phyloP scores from a whole-genome alignment of 129 eudicot genomes.

The Flaveria bidentis region DNA sequence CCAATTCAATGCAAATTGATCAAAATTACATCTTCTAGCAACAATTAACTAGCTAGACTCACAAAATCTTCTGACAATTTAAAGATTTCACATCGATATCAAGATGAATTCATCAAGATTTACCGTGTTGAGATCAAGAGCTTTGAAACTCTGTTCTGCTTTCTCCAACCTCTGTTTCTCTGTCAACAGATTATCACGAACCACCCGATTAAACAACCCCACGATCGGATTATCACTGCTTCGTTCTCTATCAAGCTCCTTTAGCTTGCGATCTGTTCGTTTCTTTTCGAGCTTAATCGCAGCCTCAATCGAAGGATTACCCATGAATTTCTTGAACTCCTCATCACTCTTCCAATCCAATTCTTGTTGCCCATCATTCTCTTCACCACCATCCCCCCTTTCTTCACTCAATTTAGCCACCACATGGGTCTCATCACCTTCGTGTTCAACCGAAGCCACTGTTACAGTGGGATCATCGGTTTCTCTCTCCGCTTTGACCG shows the following conservation, averaged over 20 bases:
- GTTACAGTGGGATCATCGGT: slow-evolving; percentile 45
- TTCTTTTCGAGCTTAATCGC: slow-evolving; percentile 99
- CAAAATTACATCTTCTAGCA: too few relatives aligned
- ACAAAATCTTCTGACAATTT: neutral
- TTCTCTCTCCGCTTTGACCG: slow-evolving; percentile 55
- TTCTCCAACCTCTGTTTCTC: slow-evolving; percentile 83
- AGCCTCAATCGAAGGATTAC: slow-evolving; percentile 96
- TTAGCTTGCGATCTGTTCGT: slow-evolving; percentile 84
- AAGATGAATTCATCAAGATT: neutral
- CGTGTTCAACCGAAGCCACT: slow-evolving; percentile 39
- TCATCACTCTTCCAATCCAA: slow-evolving; percentile 89
- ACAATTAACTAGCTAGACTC: neutral
- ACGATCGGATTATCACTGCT: slow-evolving; percentile 54
- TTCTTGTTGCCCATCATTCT: slow-evolving; percentile 55
- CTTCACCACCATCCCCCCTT: neutral
- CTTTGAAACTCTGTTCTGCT: slow-evolving; percentile 81
- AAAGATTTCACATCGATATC: neutral
- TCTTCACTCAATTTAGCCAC: slow-evolving; percentile 27
- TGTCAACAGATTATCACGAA: slow-evolving; percentile 58
- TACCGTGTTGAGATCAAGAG: slow-evolving; percentile 99
- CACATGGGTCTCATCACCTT: slow-evolving; percentile 37
- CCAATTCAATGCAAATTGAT: too few relatives aligned
- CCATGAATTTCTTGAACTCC: slow-evolving; percentile 98
- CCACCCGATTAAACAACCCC: slow-evolving; percentile 51
- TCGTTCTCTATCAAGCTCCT: slow-evolving; percentile 69